A percentile compares a stretch with the other conserved stretches of the same genome.
phyloP scores from a whole-genome alignment of 345 rosid species.

The Moringa oleifera region DNA sequence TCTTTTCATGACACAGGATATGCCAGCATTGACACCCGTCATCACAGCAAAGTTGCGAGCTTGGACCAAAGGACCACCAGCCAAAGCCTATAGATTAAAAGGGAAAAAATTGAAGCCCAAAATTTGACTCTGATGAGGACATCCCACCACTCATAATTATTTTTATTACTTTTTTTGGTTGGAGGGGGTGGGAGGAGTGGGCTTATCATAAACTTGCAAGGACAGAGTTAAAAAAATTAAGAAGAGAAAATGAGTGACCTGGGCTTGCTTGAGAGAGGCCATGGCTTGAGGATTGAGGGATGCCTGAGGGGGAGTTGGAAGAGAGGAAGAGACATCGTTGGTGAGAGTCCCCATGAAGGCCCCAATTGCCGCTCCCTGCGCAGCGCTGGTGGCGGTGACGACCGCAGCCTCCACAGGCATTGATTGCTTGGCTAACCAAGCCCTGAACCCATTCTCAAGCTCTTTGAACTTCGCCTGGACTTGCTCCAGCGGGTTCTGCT shows the following conservation, averaged over 20 bases:
- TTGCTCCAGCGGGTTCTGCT: constrained; percentile 52
- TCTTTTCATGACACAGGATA: constrained; percentile 76
- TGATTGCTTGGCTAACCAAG: constrained; percentile 76
- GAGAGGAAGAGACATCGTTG: constrained; percentile 43
- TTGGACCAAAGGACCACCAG: constrained; percentile 88
- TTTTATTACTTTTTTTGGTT: no score
- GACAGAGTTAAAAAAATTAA: not conserved
- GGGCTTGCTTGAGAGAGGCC: constrained; percentile 86
- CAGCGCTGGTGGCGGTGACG: constrained; percentile 63
- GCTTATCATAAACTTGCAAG: not conserved
- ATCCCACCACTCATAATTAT: no score
- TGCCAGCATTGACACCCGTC: constrained; percentile 92
- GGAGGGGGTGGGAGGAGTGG: no score
- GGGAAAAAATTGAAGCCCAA: no score
- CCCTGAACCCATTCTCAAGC: constrained; percentile 53
- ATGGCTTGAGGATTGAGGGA: constrained; percentile 67
- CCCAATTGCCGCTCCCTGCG: constrained; percentile 86
- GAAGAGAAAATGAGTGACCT: constrained; percentile 32
- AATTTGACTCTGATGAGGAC: no score
- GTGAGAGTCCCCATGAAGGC: constrained; percentile 72
- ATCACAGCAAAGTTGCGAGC: constrained; percentile 96
- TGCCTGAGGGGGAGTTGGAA: constrained; percentile 39
- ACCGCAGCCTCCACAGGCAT: constrained; percentile 72
- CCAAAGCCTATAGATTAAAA: constrained; percentile 55
- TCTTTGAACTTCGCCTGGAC: constrained; percentile 56